These are phyloP conservation scores for Stachybotrys chartarum DNA, from an alignment of 2,329 filamentous ascomycete genomes.

Conservation along the genomic window DNA sequence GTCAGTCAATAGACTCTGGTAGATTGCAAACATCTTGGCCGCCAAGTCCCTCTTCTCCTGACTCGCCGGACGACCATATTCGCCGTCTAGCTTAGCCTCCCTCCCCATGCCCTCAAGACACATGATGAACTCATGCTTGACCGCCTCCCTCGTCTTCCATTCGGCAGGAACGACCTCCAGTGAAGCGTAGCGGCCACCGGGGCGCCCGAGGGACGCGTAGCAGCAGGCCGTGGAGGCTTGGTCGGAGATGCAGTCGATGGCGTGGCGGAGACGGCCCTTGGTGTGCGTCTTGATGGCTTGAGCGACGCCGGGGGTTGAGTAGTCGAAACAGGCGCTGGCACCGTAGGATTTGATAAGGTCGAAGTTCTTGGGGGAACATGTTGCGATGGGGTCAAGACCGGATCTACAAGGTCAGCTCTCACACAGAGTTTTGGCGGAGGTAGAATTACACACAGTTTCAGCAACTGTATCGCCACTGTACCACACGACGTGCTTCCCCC, in stretches of 20 bases:
- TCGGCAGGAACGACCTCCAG: not conserved
- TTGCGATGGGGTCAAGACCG: slow-evolving; percentile 1
- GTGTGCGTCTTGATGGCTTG: slow-evolving; percentile 13
- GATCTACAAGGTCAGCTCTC: not conserved
- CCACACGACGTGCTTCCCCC: not conserved
- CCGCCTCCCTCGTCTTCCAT: not conserved
- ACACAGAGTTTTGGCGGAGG: not conserved
- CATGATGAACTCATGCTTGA: not conserved
- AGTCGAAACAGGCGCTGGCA: slow-evolving; percentile 35
- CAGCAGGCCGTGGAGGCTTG: slow-evolving; percentile 21
- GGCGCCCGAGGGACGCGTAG: slow-evolving; percentile 26
- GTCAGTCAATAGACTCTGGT: not conserved
- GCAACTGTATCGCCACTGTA: not conserved
- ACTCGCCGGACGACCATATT: not conserved
- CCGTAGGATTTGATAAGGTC: slow-evolving; percentile 31
- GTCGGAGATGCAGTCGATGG: slow-evolving; percentile 27
- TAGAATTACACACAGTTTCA: not conserved
- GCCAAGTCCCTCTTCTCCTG: not conserved
- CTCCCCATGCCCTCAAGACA: not conserved
- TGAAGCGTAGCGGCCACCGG: slow-evolving; percentile 6
- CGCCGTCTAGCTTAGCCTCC: not conserved
- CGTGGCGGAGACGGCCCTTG: slow-evolving; percentile 15
- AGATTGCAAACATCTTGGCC: not conserved
- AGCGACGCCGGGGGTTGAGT: slow-evolving; percentile 17
- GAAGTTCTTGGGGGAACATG: slow-evolving; percentile 21